A percentile compares a stretch with the other conserved stretches of the same genome.
These are phyloP conservation scores for Alternaria arborescens DNA, from an alignment of 2,329 filamentous ascomycete species.

Conservation along the genomic window DNA sequence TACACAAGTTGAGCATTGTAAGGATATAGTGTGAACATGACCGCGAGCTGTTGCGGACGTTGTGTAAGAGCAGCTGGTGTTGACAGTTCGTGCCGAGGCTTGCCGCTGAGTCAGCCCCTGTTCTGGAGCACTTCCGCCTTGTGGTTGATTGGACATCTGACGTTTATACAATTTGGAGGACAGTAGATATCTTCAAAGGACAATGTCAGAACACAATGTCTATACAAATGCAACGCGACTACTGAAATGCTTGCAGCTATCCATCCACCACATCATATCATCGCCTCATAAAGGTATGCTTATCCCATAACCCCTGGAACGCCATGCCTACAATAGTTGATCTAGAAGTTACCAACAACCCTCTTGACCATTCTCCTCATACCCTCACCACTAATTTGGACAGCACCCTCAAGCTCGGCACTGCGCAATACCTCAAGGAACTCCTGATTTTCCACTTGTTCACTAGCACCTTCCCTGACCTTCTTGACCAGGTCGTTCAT, in stretches of 20 bases:
- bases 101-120: constrained; percentile 12
- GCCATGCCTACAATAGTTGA: background rate
- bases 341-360: constrained; percentile 57
- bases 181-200: no score
- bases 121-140: background rate
- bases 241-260: background rate
- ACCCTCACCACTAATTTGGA: constrained; percentile 86
- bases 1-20: background rate
- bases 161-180: no score
- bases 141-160: background rate
- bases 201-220: background rate
- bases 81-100: background rate
- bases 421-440: constrained; percentile 82
- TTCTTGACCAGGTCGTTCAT: constrained; percentile 80
- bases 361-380: constrained; percentile 81
- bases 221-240: background rate
- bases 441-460: constrained; percentile 77
- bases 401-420: constrained; percentile 83
- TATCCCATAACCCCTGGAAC: background rate
- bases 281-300: background rate
- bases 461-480: constrained; percentile 66
- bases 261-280: constrained; percentile 1
- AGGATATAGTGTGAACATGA: background rate
- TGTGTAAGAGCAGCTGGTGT: background rate
- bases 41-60: background rate